These are phyloP conservation scores for Pseudopyricularia cyperi DNA, from an alignment of 2,329 filamentous ascomycete genomes.

Conservation along the genomic window DNA sequence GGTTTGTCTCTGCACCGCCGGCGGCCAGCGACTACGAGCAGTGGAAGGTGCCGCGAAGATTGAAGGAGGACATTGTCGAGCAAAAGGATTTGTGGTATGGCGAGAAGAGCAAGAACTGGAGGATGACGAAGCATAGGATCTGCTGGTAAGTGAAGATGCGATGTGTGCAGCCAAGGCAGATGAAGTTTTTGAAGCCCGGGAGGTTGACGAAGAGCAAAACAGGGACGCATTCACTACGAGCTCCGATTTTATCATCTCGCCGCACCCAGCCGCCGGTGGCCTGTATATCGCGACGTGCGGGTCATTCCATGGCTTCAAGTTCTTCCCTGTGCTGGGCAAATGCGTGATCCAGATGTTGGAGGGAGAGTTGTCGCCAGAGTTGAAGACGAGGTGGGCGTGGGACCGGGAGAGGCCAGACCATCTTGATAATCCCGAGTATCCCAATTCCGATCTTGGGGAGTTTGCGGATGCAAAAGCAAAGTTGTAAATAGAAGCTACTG, in stretches of 20 bases:
- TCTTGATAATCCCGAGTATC: constrained; percentile 1
- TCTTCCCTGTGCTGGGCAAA: constrained; percentile 50
- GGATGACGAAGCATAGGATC: constrained; percentile 48
- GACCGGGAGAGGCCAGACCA: constrained; percentile 27
- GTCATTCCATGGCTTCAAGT: constrained; percentile 57
- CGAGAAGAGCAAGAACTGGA: constrained; percentile 38
- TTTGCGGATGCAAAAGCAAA: constrained; percentile 1
- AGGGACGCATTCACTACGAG: constrained; percentile 40
- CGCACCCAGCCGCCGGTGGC: constrained; percentile 34
- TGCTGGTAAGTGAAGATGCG: constrained; percentile 41
- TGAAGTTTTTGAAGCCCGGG: background rate
- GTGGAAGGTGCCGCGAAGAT: constrained; percentile 41
- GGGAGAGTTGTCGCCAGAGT: constrained; percentile 25
- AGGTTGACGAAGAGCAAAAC: background rate
- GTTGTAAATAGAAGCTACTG: no score
- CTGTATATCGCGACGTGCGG: constrained; percentile 51
- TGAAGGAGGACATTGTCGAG: constrained; percentile 43
- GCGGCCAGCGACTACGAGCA: constrained; percentile 43
- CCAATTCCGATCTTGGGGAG: constrained; percentile 1
- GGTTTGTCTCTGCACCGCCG: constrained; percentile 43
- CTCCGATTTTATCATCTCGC: constrained; percentile 49
- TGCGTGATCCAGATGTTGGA: constrained; percentile 47
- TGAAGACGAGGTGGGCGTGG: constrained; percentile 40
- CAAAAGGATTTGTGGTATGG: constrained; percentile 47
- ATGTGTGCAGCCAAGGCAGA: no score